phyloP scores from a whole-genome alignment of 805 yeast species.

The Brettanomyces anomalus region DNA sequence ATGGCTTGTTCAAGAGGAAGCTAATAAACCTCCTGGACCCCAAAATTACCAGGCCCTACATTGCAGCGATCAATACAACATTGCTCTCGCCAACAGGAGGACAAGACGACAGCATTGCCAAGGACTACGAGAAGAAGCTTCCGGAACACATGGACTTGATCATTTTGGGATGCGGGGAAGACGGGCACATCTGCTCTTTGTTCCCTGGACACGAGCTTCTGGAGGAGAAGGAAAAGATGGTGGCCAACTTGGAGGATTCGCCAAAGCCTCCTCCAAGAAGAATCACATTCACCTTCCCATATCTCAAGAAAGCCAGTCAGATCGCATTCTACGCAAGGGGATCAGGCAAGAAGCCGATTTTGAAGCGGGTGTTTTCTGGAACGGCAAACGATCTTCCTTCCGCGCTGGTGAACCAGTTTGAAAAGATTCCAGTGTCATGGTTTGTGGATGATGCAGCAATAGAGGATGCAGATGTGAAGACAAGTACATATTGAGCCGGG shows the following conservation, averaged over 20 bases:
- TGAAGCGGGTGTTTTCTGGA: conserved; percentile 55
- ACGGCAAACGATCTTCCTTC: conserved; percentile 48
- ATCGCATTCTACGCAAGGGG: conserved; percentile 89
- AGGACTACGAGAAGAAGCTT: conserved; percentile 49
- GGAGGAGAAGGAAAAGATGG: conserved; percentile 38
- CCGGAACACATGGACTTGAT: conserved; percentile 57
- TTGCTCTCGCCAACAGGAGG: conserved; percentile 45
- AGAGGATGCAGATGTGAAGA: conserved; percentile 28
- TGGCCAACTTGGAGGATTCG: conserved; percentile 67
- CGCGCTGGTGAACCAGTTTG: conserved; percentile 57
- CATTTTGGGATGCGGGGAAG: conserved; percentile 88
- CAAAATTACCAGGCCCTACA: conserved; percentile 41
- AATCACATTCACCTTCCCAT: conserved; percentile 80
- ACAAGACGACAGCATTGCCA: conserved; percentile 46
- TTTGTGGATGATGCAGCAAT: conserved; percentile 78
- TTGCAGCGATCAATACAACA: conserved; percentile 56
- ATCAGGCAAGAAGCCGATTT: conserved; percentile 64
- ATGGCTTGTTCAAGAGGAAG: conserved; percentile 61
- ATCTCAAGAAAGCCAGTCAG: conserved; percentile 40
- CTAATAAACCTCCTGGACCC: conserved; percentile 43
- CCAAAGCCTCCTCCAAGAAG: conserved; percentile 94
- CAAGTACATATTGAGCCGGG: not conserved
- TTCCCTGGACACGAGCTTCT: conserved; percentile 78
- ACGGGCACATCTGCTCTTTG: conserved; percentile 90
- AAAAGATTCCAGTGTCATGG: conserved; percentile 53